Evolutionary conservation across 2,329 filamentous ascomycete genomes (phyloP), one percentile per base, ranked within the genome.

Genomic region (Xylaria sp.): DNA sequence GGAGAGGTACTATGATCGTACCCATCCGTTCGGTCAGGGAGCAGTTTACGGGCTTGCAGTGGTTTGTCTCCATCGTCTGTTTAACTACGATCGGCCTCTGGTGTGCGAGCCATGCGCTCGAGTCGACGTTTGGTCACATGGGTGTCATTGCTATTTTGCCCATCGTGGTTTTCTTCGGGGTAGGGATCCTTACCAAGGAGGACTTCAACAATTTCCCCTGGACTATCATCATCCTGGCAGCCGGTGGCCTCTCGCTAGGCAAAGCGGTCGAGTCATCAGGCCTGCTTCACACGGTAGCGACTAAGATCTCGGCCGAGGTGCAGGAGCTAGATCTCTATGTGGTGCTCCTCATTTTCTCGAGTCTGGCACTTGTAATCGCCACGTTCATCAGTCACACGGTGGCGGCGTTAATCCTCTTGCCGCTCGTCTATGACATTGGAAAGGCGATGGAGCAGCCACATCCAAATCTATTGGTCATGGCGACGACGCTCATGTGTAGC

Each of bases 131-230:
- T 75, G 96, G 96, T 61, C 95, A 99, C 77, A 99, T 99, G 96
- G 96, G 96, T 60, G 94, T 99, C 60, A 92, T 99, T 47, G 96
- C 96, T 65, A 97, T 99, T 76, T 93, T 99, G 67, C 96, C 96
- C 5, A 91, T 99, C 58, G 92, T 97, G 2, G 85, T 97, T 47
- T 99, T 99, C 86, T 99, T 99, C 74, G 96, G 96, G 61, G 94
- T 94, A 1, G 96, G 96, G 11, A 95, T 98, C 72, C 85, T 99
- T 36, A 98, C 94, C 55, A 99, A 98, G 81, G 96, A 98, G 80
- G 96, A 99, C 81, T 99, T 99, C 78, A 99, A 99, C 84, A 99
- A 99, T 80, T 99, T 99, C 80, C 91, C 97, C 44, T 99, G 96
- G 96, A 99, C 96, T 22, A 99, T 99, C 80, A 97, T 99, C 80